Conservation (phyloP, 1,284 basidiomycete genomes). For the Microbotryomycetes sp. region DNA sequence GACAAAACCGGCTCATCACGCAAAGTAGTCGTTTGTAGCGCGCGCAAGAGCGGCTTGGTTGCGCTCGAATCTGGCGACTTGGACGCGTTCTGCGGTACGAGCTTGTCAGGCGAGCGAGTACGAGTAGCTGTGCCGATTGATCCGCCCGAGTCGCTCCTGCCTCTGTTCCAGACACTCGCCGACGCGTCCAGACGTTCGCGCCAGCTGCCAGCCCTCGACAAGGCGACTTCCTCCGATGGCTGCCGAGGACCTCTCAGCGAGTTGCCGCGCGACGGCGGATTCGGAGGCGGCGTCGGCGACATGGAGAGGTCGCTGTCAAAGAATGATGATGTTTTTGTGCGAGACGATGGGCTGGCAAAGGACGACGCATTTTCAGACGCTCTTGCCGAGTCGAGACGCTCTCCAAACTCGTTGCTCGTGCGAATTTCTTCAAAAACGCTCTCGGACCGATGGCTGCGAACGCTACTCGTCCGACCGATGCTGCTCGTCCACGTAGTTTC, state of each 20-base stretch:
- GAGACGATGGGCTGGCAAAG: background rate
- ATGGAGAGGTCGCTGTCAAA: slow-evolving; percentile 13
- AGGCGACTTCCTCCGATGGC: background rate
- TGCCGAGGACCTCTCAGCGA: slow-evolving; percentile 5
- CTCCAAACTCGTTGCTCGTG: background rate
- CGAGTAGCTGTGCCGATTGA: background rate
- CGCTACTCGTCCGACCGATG: background rate
- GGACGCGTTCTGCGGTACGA: background rate
- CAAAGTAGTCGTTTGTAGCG: background rate
- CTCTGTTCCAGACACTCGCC: background rate
- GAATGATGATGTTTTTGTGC: slow-evolving; percentile 25
- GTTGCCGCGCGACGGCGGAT: slow-evolving; percentile 19
- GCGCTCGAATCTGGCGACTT: background rate
- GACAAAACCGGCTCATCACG: background rate
- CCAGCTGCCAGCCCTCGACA: slow-evolving; percentile 14
- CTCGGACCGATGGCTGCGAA: background rate
- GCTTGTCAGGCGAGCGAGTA: background rate
- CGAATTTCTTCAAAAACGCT: slow-evolving; percentile 1
- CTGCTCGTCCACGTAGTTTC: background rate
- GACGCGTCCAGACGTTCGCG: slow-evolving; percentile 4
- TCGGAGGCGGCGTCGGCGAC: slow-evolving; percentile 19
- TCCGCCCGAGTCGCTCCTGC: background rate
- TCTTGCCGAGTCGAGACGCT: background rate
- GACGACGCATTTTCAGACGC: background rate
- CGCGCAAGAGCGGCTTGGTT: background rate